Evolutionary conservation across 139 green algal genomes (phyloP), one percentile per base, ranked within the genome.

Genomic region (Picochlorum sp.): DNA sequence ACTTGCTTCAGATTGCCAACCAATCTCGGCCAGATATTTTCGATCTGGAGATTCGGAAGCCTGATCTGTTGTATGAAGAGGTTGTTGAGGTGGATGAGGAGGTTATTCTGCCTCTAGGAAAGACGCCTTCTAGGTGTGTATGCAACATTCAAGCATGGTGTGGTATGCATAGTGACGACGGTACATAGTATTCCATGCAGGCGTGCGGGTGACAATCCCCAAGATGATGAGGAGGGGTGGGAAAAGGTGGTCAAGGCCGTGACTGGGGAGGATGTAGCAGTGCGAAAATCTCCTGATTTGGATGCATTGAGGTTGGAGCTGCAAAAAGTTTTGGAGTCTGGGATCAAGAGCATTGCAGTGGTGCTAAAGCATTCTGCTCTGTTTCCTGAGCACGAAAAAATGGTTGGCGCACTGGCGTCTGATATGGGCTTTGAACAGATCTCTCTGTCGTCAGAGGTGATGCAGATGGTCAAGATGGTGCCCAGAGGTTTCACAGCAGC

Each of bases 391-490:
- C 32, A 68, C 10, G 58, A 41, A 38, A 32, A 41, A 15, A 11
- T 46, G n/a, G 26, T 68, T 26, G 89, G 89, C 0, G 23, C 51
- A 32, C 56, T 95, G 61, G 89, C 88, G 0, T 49, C 49, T 9
- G 57, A 82, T 38, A 72, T 95, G 66, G 88, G 88, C 37, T 80
- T 81, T 56, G 30, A 54, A 21, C 87, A 95, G 57, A 74, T 97
- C 34, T 91, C 82, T 20, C 66, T 94, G 20, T 95, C 85, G 3
- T 71, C 73, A 1, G 75, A 41, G 28, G 84, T 98, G 3, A 92
- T 96, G 86, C 90, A 87, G 6, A 97, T 98, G 92, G 91, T 96
- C 2, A 92, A 94, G 67, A 95, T 95, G 83, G 92, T 98, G n/a
- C 89, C 92, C 0, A 76, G 92, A 2, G 92, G 92, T 7, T 95